These are phyloP conservation scores for Psilocybe azurescens DNA, from an alignment of 768 basidiomycete species.

Conservation along the genomic window DNA sequence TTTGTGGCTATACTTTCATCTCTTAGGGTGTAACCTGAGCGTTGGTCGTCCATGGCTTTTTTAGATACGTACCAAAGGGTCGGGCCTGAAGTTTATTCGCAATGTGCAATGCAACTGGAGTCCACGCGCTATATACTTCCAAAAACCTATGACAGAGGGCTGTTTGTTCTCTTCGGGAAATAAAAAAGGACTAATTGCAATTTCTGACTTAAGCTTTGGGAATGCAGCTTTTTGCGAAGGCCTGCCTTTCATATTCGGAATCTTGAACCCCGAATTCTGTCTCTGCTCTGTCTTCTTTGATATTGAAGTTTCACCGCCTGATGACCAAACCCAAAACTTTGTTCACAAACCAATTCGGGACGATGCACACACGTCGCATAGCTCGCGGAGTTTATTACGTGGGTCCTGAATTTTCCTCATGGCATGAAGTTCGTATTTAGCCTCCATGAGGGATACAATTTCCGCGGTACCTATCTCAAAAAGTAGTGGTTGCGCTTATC, in stretches of 20 bases:
- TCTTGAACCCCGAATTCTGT: too few species aligned
- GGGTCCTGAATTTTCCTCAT: neutral
- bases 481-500: too few species aligned
- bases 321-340: neutral
- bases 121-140: too few species aligned
- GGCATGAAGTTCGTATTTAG: too few species aligned
- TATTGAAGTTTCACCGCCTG: neutral
- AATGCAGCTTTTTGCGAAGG: neutral
- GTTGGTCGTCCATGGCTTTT: neutral
- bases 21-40: neutral
- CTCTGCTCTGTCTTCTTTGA: too few species aligned
- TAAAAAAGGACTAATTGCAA: too few species aligned
- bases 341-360: neutral
- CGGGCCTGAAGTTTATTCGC: neutral
- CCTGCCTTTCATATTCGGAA: neutral
- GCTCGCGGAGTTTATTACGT: too few species aligned
- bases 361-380: neutral
- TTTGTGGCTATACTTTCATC: neutral
- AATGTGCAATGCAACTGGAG: too few species aligned
- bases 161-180: too few species aligned
- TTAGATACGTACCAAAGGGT: neutral
- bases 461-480: too few species aligned
- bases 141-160: too few species aligned
- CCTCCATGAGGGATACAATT: too few species aligned
- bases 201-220: neutral